phyloP scores from a whole-genome alignment of 352 stramenopile genomes.

The Chloridella minuta region DNA sequence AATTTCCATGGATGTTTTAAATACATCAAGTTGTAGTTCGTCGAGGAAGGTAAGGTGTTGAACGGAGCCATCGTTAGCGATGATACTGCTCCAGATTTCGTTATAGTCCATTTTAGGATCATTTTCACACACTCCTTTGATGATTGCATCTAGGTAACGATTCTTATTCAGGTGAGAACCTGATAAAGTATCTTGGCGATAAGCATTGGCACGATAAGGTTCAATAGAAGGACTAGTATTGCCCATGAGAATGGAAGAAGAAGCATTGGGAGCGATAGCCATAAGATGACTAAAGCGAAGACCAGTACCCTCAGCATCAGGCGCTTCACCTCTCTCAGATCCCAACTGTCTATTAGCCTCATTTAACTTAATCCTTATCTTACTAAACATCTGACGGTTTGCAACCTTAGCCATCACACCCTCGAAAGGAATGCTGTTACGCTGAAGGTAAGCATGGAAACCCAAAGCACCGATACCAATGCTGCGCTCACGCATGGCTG shows the following conservation, averaged over 20 bases:
- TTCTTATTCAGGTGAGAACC: not conserved
- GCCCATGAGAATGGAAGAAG: not conserved
- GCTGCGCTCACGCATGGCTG: not conserved
- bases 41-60: not conserved
- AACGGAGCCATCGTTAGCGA: not conserved
- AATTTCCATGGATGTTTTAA: not conserved
- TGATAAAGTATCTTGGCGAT: not conserved
- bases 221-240: not conserved
- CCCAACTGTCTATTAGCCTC: not conserved
- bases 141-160: not conserved
- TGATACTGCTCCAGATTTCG: not conserved
- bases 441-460: not conserved
- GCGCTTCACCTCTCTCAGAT: not conserved
- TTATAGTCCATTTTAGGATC: too few species aligned
- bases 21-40: not conserved
- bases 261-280: not conserved
- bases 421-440: not conserved
- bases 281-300: not conserved
- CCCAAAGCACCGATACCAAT: not conserved
- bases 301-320: not conserved
- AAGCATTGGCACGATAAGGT: not conserved
- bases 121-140: not conserved
- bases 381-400: not conserved
- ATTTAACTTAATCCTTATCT: not conserved
- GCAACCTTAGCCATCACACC: not conserved